A percentile compares a stretch with the other conserved stretches of the same genome.
Conservation (phyloP, 768 basidiomycete species). For the Clathrus columnatus region DNA sequence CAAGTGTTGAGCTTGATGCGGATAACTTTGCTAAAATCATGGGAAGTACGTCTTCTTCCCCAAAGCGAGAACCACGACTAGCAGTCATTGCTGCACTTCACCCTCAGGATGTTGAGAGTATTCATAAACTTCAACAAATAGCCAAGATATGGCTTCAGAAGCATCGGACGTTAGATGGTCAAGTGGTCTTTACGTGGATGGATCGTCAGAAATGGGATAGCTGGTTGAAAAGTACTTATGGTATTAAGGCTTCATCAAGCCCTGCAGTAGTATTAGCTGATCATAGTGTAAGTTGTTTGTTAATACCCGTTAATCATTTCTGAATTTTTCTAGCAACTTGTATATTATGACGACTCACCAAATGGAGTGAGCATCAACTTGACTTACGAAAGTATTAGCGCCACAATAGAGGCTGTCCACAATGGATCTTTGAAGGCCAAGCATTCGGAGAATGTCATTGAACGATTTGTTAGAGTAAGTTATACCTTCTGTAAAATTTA, state of each 20-base stretch:
- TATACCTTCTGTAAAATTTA: constrained; percentile 11
- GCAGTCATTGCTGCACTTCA: constrained; percentile 66
- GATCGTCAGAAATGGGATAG: constrained; percentile 74
- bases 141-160: constrained; percentile 50
- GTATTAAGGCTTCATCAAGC: constrained; percentile 32
- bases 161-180: constrained; percentile 25
- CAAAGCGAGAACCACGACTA: constrained; percentile 22
- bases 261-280: constrained; percentile 64
- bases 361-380: constrained; percentile 47
- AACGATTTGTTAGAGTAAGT: constrained; percentile 56
- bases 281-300: constrained; percentile 50
- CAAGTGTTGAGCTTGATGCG: constrained; percentile 61
- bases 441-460: constrained; percentile 63
- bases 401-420: constrained; percentile 60
- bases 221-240: constrained; percentile 93
- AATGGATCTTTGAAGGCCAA: constrained; percentile 40
- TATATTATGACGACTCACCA: constrained; percentile 70
- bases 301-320: background rate
- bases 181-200: constrained; percentile 86
- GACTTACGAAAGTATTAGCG: constrained; percentile 48
- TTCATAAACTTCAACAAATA: constrained; percentile 37
- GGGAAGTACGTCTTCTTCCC: constrained; percentile 65
- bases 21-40: constrained; percentile 81
- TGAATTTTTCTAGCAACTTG: constrained; percentile 37
- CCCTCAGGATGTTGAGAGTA: constrained; percentile 30